Base-by-base conservation (phyloP, 1,139 yeast species). In the Suhomyces taliae region DNA sequence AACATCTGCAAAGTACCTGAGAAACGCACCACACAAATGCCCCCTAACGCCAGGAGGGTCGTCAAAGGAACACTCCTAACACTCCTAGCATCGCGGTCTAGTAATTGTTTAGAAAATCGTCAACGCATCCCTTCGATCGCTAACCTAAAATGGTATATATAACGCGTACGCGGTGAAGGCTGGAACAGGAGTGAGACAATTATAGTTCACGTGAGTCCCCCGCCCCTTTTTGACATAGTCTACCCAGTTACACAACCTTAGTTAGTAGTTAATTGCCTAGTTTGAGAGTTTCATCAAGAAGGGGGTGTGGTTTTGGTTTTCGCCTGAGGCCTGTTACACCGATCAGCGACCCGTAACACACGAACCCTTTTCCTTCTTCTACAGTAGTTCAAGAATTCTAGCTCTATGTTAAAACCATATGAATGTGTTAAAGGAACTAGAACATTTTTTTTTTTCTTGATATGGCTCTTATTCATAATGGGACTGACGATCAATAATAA, bases 1-100 rank as follows among this genome's bases (percentile, higher is more conserved):
- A 32, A 15, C 42, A 39, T 27, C 42, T 39, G 46, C 46, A 43
- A 19, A 43, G 46, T 43, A 41, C 46, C 46, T 43, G 46, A 41
- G 27, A 43, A 26, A 26, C 39, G 31, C 39, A 36, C 36, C 34
- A 29, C 26, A 29, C 24, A 19, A 9, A 29, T 14, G 36, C 44
- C 32, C 36, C 43, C 24, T 31, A 27, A 34, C 40, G 46, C 42
- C 39, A 43, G 46, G 42, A 29, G 32, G 42, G 42, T 43, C 39
- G 45, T 38, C 45, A 38, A 42, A 29, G 41, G 45, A 37, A 37
- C 41, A 19, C 24, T 41, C 39, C 32, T 29, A 35, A 35, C 41
- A 33, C 19, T 19, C 24, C 24, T 27, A 39, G 27, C 41, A 40
- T 42, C 29, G 41, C 15, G 27, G 15, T 29, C 32, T 29, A 29